Base-by-base conservation (phyloP, 106 monocot species). In the Gastrodia elata region DNA sequence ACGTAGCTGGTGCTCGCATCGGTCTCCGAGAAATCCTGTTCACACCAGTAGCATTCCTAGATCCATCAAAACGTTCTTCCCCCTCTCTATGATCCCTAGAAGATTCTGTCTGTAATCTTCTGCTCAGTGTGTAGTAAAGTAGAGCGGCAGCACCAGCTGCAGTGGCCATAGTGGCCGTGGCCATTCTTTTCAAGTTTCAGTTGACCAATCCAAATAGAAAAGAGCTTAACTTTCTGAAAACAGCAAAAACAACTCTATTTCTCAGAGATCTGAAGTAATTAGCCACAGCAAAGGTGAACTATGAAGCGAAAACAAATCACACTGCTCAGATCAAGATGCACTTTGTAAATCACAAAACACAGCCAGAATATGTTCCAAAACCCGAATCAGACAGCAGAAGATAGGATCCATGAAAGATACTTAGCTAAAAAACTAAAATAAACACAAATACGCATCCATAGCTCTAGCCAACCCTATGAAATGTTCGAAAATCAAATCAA, bases 1-100 rank as follows among this genome's bases (percentile, higher is more conserved):
- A 97, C 0, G 92, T 97, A 18, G 90, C 90, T 25, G 96, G 96
- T 22, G 96, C 93, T 52, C 59, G 87, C 1, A 77, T 81, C 8
- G 88, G 90, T 68, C 94, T 52, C 33, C 52, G 32, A 72, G 72
- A 44, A 72, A 72, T 72, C 33, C 44, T 27, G 22, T 36, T 36
- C 35, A 38, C 35, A 18, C 27, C 52, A 36, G 73, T n/a, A 73
- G 73, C 46, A 43, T 40, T 72, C 46, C 33, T 33, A 18, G 39
- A 72, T 43, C 15, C 71, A 59, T 71, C 71, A 8, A 38, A 59
- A 33, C 42, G 41, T 20, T 59, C 42, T 38, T 68, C 59, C 32
- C 59, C 42, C 16, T 77, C 77, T 38, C 71, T 71, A 16, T 68
- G 42, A 15, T 35, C 49, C 40, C 49, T 38, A 58, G 77, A 26